Conservation (phyloP, 768 basidiomycete species). For the Cystofilobasidium capitatum region DNA sequence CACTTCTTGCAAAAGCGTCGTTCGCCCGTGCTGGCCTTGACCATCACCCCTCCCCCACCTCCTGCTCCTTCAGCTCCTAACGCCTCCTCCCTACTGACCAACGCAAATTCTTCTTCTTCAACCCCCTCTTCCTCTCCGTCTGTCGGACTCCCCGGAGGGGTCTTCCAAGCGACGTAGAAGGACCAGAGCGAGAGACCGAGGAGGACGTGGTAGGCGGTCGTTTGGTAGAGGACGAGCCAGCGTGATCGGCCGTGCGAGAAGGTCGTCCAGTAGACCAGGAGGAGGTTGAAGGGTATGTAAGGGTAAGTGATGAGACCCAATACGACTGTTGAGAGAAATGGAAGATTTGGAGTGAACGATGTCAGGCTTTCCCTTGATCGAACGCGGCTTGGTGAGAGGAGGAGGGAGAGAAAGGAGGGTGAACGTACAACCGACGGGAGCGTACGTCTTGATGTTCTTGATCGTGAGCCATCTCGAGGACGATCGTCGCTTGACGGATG, state of each 20-base stretch:
- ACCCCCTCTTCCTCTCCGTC: background rate
- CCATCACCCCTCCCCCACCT: slow-evolving; percentile 3
- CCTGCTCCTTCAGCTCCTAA: background rate
- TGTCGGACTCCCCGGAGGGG: slow-evolving; percentile 10
- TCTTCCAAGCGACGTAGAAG: background rate
- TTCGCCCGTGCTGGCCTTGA: slow-evolving; percentile 18
- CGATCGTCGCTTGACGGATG: background rate
- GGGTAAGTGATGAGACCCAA: slow-evolving; percentile 11
- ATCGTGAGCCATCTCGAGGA: background rate
- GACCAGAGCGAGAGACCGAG: slow-evolving; percentile 19
- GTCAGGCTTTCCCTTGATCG: background rate
- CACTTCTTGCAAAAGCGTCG: slow-evolving; percentile 14
- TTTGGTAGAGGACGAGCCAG: slow-evolving; percentile 7
- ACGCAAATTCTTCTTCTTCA: slow-evolving; percentile 6
- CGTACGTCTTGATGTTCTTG: background rate
- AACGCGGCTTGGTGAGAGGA: background rate
- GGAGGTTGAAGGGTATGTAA: slow-evolving; percentile 22
- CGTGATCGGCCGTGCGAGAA: background rate
- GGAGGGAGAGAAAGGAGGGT: background rate
- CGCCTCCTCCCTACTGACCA: slow-evolving; percentile 6
- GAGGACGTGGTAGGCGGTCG: slow-evolving; percentile 6
- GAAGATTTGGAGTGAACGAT: background rate
- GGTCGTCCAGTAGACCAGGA: slow-evolving; percentile 12
- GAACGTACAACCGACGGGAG: slow-evolving; percentile 10
- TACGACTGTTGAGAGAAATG: background rate